Percentiles rank a stretch among this genome's conserved stretches.
These are phyloP conservation scores for Pleoardoris graminearum DNA, from an alignment of 2,329 filamentous ascomycete species.

Conservation along the genomic window DNA sequence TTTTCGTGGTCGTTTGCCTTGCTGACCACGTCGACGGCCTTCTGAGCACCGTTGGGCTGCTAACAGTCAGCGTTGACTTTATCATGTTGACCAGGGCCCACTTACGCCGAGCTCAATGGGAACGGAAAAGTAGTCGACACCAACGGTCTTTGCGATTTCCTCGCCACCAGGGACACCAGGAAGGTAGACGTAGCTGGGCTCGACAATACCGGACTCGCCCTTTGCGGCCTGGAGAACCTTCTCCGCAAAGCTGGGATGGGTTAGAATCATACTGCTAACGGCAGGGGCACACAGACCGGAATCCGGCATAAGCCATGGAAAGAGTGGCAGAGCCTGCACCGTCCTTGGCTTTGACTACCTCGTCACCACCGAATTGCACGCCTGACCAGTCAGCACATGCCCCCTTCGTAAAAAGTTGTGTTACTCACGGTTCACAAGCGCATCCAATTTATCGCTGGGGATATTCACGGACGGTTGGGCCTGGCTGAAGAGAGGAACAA, in stretches of 20 bases:
- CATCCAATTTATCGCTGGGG: conserved; percentile 86
- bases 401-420: too few species aligned
- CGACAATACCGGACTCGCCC: conserved; percentile 89
- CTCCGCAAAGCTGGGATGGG: conserved; percentile 75
- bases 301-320: conserved; percentile 95
- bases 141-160: conserved; percentile 79
- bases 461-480: conserved; percentile 78
- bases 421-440: conserved; percentile 78
- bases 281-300: conserved; percentile 63
- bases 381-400: conserved; percentile 46
- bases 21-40: conserved; percentile 78
- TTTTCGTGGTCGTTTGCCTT: conserved; percentile 85
- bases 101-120: conserved; percentile 93
- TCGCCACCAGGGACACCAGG: conserved; percentile 86
- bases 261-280: conserved; percentile 12
- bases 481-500: conserved; percentile 96
- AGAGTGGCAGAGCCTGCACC: conserved; percentile 87
- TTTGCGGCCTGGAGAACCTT: conserved; percentile 85
- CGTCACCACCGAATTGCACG: conserved; percentile 96
- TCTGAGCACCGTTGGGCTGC: conserved; percentile 81
- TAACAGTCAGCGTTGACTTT: conserved; percentile 22
- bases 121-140: conserved; percentile 91
- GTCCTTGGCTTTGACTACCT: conserved; percentile 94
- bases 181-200: conserved; percentile 95
- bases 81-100: conserved; percentile 26